A percentile compares a stretch with the other conserved stretches of the same genome.
These are phyloP conservation scores for Botryotinia narcissicola DNA, from an alignment of 2,329 filamentous ascomycete genomes.

Conservation along the genomic window DNA sequence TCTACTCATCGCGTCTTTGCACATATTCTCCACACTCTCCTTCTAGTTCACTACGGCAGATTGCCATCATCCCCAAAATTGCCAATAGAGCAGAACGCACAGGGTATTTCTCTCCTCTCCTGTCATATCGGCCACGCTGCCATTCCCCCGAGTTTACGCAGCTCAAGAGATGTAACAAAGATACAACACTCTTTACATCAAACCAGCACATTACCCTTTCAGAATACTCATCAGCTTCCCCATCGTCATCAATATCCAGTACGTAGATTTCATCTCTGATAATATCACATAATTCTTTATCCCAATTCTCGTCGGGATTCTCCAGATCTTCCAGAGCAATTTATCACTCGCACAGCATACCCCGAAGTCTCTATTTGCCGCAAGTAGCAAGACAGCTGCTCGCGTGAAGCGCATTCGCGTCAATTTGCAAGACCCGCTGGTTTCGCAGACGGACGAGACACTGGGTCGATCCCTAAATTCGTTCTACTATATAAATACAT, in stretches of 20 bases:
- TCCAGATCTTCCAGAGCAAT: not conserved
- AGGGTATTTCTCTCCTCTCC: accelerated
- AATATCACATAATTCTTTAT: not conserved
- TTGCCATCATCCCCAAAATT: not conserved
- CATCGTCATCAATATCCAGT: not conserved
- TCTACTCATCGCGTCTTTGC: not conserved
- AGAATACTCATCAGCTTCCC: not conserved
- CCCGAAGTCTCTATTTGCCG: not conserved
- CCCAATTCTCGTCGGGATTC: accelerated
- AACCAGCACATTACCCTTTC: accelerated
- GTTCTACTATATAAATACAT: not conserved
- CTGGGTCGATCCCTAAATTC: accelerated
- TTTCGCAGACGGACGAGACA: accelerated
- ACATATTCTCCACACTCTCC: not conserved
- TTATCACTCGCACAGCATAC: accelerated
- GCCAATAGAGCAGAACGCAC: accelerated
- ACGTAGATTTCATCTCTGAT: not conserved
- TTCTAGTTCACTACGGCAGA: not conserved
- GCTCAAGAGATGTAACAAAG: not conserved
- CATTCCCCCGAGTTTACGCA: accelerated
- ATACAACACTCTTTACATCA: not conserved
- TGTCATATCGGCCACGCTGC: accelerated
- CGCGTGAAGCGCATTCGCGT: too few species aligned
- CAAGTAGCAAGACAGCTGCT: not conserved
- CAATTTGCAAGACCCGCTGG: not conserved